Evolutionary conservation across 352 stramenopile species (phyloP).

Genomic region (Phytophthora cactorum): DNA sequence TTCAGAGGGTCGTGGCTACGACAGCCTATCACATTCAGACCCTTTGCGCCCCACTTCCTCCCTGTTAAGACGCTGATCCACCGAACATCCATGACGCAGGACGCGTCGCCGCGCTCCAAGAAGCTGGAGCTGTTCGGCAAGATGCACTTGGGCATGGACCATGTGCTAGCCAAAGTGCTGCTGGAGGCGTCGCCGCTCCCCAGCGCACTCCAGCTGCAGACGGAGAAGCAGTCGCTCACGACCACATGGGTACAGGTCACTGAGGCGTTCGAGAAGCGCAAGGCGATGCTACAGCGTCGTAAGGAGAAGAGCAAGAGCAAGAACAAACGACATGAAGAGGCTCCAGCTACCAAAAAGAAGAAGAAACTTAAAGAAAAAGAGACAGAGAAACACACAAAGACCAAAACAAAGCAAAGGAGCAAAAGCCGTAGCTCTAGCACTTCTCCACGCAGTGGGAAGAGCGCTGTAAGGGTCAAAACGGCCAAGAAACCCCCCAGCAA

Average conservation of each 20-base stretch:
- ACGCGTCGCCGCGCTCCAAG: slow-evolving; percentile 21
- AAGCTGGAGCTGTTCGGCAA: slow-evolving; percentile 44
- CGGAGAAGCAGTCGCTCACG: slow-evolving; percentile 38
- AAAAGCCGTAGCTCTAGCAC: slow-evolving; percentile 21
- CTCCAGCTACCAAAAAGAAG: slow-evolving; percentile 12
- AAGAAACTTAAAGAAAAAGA: slow-evolving; percentile 26
- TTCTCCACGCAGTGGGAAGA: slow-evolving; percentile 24
- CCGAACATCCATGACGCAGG: slow-evolving; percentile 15
- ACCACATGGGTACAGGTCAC: slow-evolving; percentile 38
- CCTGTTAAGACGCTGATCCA: slow-evolving; percentile 11
- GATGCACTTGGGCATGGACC: slow-evolving; percentile 59
- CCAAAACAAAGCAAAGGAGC: slow-evolving; percentile 15
- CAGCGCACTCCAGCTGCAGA: slow-evolving; percentile 30
- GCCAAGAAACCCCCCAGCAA: slow-evolving; percentile 24
- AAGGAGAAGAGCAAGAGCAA: slow-evolving; percentile 40
- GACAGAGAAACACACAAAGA: slow-evolving; percentile 5
- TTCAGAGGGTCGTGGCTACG: neutral
- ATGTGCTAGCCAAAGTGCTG: slow-evolving; percentile 46
- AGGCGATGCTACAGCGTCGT: slow-evolving; percentile 29
- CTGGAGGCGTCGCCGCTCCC: slow-evolving; percentile 32
- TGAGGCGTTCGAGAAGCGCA: slow-evolving; percentile 32
- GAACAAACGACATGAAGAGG: slow-evolving; percentile 13
- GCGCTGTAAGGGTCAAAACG: slow-evolving; percentile 16
- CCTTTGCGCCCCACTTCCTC: neutral
- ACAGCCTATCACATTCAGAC: neutral